Conservation (phyloP, 768 basidiomycete genomes). For the Hortiboletus flavorubellus region DNA sequence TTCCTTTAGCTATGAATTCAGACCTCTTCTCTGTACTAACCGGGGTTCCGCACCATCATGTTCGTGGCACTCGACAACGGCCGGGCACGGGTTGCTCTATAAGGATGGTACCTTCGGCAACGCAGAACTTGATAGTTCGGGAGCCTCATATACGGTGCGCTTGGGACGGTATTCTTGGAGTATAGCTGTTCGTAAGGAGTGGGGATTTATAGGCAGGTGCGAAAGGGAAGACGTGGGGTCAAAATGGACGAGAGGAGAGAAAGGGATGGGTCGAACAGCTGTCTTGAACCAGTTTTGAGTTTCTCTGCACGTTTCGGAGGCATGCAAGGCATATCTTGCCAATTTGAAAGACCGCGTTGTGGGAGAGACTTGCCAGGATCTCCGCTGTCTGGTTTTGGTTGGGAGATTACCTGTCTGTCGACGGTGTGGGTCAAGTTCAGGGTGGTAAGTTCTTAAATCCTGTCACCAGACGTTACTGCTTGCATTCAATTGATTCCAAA, state of each 20-base stretch:
- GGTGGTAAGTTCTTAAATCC: slow-evolving; percentile 9
- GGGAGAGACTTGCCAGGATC: slow-evolving; percentile 16
- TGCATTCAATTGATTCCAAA: slow-evolving; percentile 13
- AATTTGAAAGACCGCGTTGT: slow-evolving; percentile 26
- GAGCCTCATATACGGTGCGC: slow-evolving; percentile 17
- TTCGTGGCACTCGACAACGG: not conserved
- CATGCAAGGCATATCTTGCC: slow-evolving; percentile 17
- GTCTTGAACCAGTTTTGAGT: slow-evolving; percentile 13
- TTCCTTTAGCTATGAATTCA: slow-evolving; percentile 15
- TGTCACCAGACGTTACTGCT: slow-evolving; percentile 8
- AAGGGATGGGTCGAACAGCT: slow-evolving; percentile 4
- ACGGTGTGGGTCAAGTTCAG: slow-evolving; percentile 10
- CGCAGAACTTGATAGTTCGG: slow-evolving; percentile 21
- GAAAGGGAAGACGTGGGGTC: not conserved
- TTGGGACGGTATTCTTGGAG: slow-evolving; percentile 5
- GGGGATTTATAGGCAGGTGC: slow-evolving; percentile 10
- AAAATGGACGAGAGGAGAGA: not conserved
- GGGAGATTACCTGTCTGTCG: slow-evolving; percentile 12
- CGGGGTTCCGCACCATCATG: slow-evolving; percentile 9
- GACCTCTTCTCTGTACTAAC: not conserved
- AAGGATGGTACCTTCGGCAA: slow-evolving; percentile 22
- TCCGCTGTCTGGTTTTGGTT: slow-evolving; percentile 25
- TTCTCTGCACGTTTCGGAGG: slow-evolving; percentile 24
- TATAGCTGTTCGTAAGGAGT: slow-evolving; percentile 19
- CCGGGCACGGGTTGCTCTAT: slow-evolving; percentile 4